These are phyloP conservation scores for Hymenoscyphus scutula DNA, from an alignment of 2,329 filamentous ascomycete genomes.

Conservation along the genomic window DNA sequence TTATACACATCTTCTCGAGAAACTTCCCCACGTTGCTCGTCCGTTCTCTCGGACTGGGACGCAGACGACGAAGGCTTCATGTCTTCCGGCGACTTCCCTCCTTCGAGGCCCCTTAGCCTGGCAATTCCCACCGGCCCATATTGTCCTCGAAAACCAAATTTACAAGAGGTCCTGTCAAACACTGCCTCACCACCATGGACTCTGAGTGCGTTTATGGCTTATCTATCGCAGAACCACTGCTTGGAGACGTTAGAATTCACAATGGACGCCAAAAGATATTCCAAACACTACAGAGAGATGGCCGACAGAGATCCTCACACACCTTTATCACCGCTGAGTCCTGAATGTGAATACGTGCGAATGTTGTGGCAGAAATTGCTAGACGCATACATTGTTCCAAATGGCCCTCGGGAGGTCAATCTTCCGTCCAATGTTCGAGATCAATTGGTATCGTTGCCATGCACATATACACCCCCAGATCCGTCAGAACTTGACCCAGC, in stretches of 20 bases:
- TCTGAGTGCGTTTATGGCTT: slow-evolving; percentile 90
- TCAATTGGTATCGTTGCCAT: slow-evolving; percentile 65
- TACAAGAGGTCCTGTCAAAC: slow-evolving; percentile 86
- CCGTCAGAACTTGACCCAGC: slow-evolving; percentile 78
- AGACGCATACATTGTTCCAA: slow-evolving; percentile 85
- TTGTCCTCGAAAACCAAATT: slow-evolving; percentile 63
- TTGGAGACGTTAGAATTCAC: slow-evolving; percentile 96
- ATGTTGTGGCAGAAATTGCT: slow-evolving; percentile 85
- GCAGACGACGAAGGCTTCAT: slow-evolving; percentile 50
- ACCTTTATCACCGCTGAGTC: slow-evolving; percentile 29
- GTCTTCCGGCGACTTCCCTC: slow-evolving; percentile 44
- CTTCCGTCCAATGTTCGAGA: slow-evolving; percentile 84
- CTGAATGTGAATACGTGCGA: slow-evolving; percentile 57
- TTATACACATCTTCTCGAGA: slow-evolving; percentile 29
- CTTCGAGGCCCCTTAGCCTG: slow-evolving; percentile 48
- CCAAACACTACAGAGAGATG: slow-evolving; percentile 45
- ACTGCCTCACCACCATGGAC: slow-evolving; percentile 85
- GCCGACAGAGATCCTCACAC: slow-evolving; percentile 44
- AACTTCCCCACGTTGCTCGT: slow-evolving; percentile 34
- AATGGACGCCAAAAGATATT: slow-evolving; percentile 86
- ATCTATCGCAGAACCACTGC: slow-evolving; percentile 94
- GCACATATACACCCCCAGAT: slow-evolving; percentile 61
- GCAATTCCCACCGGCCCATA: slow-evolving; percentile 45
- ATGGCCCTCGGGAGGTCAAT: slow-evolving; percentile 84
- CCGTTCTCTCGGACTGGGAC: slow-evolving; percentile 41